Evolutionary conservation across 306 rosid genomes (phyloP), one percentile per base, ranked within the genome.

Genomic region (Alnus rubra): DNA sequence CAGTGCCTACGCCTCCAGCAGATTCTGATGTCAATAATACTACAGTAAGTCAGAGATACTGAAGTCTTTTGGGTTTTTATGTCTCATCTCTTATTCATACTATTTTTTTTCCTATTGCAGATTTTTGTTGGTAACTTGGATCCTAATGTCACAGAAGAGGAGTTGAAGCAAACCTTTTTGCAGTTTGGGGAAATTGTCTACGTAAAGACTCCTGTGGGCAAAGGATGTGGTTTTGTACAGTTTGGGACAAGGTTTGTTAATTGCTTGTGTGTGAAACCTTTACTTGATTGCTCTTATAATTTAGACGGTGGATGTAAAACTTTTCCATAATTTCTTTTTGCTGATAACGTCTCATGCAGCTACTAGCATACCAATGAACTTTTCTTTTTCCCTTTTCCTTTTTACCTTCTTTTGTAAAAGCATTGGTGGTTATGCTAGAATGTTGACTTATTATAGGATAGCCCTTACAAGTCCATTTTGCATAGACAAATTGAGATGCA

Each of bases 81-180:
- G 28, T 5, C 71, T 74, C 73, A 50, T 39, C 10, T 73, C 76
- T 63, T 73, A 9, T 64, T 84, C 85, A 84, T 59, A 77, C 76
- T 45, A 33, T 42, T 42, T 31, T 69, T 74, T 72, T 52, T 84
- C 16, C 16, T 14, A 5, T 53, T 80, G 81, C 86, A 94, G 98
- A 73, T 94, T 81, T 90, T 82, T 90, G 93, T 94, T 69, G 96
- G 97, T 70, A 94, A 88, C 88, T 88, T 94, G 94, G 98, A 94
- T 85, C 91, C 88, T 78, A 92, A 85, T 77, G 83, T 90, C 77
- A 49, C 86, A 0, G 98, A 92, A 77, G 98, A 92, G 74, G 96
- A 94, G 85, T 82, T 94, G 85, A 94, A 90, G 89, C 97, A 94
- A 85, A 81, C 83, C 35, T 92, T 94, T 74, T 30, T 88, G 91